Evolutionary conservation across 345 rosid species (phyloP).

Genomic region (Syzygium aromaticum): DNA sequence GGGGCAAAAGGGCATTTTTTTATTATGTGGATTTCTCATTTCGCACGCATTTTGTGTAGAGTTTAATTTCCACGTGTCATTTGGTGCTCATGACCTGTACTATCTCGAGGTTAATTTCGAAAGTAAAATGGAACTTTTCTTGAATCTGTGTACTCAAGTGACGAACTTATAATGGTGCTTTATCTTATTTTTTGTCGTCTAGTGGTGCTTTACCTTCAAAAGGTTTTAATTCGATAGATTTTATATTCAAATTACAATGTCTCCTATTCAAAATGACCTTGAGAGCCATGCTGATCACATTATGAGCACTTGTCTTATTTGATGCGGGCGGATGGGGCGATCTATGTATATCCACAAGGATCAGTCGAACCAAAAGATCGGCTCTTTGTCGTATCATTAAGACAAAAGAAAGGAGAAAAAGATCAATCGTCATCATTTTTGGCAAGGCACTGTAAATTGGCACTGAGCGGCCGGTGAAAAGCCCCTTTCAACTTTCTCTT

Average conservation of each 20-base stretch:
- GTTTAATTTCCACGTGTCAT: neutral
- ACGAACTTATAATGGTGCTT: neutral
- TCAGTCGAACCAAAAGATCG: neutral
- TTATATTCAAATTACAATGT: neutral
- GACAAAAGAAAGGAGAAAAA: neutral
- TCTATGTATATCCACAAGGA: neutral
- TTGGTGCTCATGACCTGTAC: neutral
- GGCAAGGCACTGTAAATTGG: neutral
- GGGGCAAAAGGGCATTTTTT: conserved; percentile 1
- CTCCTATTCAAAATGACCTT: neutral
- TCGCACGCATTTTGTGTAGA: neutral
- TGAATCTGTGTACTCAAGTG: neutral
- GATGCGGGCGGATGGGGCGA: neutral
- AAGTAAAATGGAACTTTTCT: neutral
- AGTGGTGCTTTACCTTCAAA: neutral
- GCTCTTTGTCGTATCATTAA: neutral
- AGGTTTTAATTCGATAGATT: neutral
- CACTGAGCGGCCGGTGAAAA: conserved; percentile 41
- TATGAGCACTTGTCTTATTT: rapidly evolving
- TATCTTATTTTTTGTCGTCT: too few relatives aligned
- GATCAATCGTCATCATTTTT: neutral
- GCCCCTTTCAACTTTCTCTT: conserved; percentile 46
- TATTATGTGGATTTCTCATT: neutral
- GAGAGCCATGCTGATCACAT: neutral
- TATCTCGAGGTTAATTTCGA: neutral